Evolutionary conservation across 2,329 filamentous ascomycete species (phyloP).

Genomic region (Claviceps maximensis): DNA sequence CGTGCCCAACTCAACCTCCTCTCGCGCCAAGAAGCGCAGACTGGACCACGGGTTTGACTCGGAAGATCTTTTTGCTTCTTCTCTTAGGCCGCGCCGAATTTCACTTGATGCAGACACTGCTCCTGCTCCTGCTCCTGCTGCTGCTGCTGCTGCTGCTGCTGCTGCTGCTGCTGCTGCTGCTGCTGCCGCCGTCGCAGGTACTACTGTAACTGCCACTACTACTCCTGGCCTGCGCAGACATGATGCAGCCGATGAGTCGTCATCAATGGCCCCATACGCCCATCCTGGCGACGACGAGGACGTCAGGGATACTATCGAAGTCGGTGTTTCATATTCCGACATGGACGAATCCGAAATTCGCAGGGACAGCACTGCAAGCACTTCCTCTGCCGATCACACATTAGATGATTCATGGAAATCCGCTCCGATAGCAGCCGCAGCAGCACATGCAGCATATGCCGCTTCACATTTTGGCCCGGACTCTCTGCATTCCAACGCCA

Average conservation of each 20-base stretch:
- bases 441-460: too few species aligned
- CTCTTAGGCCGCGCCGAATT: slow-evolving; percentile 23
- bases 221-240: slow-evolving; percentile 21
- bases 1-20: slow-evolving; percentile 21
- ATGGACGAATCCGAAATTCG: slow-evolving; percentile 18
- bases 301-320: slow-evolving; percentile 45
- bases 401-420: slow-evolving; percentile 10
- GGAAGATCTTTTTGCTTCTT: slow-evolving; percentile 18
- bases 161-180: slow-evolving; percentile 10
- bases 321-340: slow-evolving; percentile 29
- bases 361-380: slow-evolving; percentile 14
- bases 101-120: slow-evolving; percentile 22
- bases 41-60: slow-evolving; percentile 21
- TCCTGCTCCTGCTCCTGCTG: slow-evolving; percentile 9
- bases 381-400: slow-evolving; percentile 16
- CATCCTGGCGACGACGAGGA: slow-evolving; percentile 30
- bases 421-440: slow-evolving; percentile 7
- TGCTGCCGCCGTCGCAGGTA: slow-evolving; percentile 13
- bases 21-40: slow-evolving; percentile 25
- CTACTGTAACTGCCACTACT: too few species aligned
- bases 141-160: slow-evolving; percentile 8
- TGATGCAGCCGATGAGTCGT: slow-evolving; percentile 26
- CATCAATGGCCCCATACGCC: slow-evolving; percentile 16
- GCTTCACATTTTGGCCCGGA: not conserved
- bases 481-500: not conserved